These are phyloP conservation scores for Fusarium chuoi DNA, from an alignment of 2,329 filamentous ascomycete genomes.

Conservation along the genomic window DNA sequence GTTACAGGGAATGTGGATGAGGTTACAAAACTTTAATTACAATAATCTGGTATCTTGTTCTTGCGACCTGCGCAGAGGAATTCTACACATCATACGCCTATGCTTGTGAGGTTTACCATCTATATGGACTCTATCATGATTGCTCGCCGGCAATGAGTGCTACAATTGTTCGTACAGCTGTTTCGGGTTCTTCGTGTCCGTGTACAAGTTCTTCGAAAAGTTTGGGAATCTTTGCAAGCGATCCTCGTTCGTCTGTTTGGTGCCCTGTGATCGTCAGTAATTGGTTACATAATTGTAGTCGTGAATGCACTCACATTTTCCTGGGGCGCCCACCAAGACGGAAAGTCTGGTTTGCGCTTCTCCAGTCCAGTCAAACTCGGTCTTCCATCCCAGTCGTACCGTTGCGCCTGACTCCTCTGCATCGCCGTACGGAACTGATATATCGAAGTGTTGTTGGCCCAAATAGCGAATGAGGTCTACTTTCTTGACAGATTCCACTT, in stretches of 20 bases:
- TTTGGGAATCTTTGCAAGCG: slow-evolving; percentile 66
- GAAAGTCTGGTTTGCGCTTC: slow-evolving; percentile 71
- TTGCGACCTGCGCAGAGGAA: slow-evolving; percentile 23
- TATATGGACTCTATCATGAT: slow-evolving; percentile 21
- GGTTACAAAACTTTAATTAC: slow-evolving; percentile 36
- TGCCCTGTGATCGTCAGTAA: slow-evolving; percentile 61
- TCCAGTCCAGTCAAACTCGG: slow-evolving; percentile 77
- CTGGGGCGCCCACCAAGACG: slow-evolving; percentile 66
- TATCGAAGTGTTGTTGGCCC: slow-evolving; percentile 61
- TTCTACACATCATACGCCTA: neutral
- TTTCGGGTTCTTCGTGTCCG: slow-evolving; percentile 63
- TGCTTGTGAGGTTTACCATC: neutral
- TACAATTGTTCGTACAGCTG: slow-evolving; percentile 68
- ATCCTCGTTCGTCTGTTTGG: slow-evolving; percentile 65
- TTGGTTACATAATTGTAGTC: neutral
- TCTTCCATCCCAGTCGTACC: slow-evolving; percentile 69
- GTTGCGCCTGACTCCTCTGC: slow-evolving; percentile 51
- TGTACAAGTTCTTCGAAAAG: slow-evolving; percentile 70
- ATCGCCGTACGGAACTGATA: slow-evolving; percentile 52
- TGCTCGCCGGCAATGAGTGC: slow-evolving; percentile 65
- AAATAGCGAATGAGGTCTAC: slow-evolving; percentile 64
- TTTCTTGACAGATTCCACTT: slow-evolving; percentile 20
- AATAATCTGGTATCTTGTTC: slow-evolving; percentile 26
- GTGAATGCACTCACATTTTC: slow-evolving; percentile 66
- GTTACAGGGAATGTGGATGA: neutral